A percentile compares a stretch with the other conserved stretches of the same genome.
Conservation (phyloP, 2,329 filamentous ascomycete genomes). For the Claviceps humidiphila region DNA sequence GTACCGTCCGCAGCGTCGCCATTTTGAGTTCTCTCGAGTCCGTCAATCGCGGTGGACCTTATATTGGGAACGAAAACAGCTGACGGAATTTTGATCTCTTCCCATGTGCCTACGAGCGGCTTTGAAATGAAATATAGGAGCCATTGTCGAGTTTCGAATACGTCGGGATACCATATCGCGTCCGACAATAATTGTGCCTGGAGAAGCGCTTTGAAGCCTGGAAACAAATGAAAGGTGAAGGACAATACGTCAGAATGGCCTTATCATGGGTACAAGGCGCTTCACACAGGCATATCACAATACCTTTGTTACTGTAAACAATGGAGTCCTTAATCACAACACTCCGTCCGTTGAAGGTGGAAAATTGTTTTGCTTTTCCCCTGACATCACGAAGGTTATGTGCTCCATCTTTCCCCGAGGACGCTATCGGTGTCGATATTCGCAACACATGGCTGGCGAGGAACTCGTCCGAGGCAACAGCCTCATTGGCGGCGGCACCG, state of each 20-base stretch:
- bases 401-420: slow-evolving; percentile 40
- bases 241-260: background rate
- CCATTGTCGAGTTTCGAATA: slow-evolving; percentile 85
- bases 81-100: slow-evolving; percentile 57
- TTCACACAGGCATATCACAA: background rate
- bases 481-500: slow-evolving; percentile 61
- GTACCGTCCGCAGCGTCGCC: slow-evolving; percentile 28
- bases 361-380: slow-evolving; percentile 87
- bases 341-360: slow-evolving; percentile 82
- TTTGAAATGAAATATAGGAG: slow-evolving; percentile 91
- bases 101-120: slow-evolving; percentile 72
- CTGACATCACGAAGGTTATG: slow-evolving; percentile 70
- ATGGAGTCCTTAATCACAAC: slow-evolving; percentile 89
- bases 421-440: slow-evolving; percentile 45
- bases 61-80: slow-evolving; percentile 43
- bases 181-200: slow-evolving; percentile 82
- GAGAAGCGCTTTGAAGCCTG: slow-evolving; percentile 82
- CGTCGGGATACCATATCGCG: slow-evolving; percentile 75
- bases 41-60: slow-evolving; percentile 23
- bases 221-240: background rate
- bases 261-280: background rate
- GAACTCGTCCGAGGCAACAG: slow-evolving; percentile 85
- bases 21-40: slow-evolving; percentile 23
- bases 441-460: slow-evolving; percentile 92
- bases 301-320: slow-evolving; percentile 94